A percentile compares a stretch with the other conserved stretches of the same genome.
Evolutionary conservation across 495 filamentous ascomycete species (phyloP).

Genomic region (Penicillium maclennaniae): DNA sequence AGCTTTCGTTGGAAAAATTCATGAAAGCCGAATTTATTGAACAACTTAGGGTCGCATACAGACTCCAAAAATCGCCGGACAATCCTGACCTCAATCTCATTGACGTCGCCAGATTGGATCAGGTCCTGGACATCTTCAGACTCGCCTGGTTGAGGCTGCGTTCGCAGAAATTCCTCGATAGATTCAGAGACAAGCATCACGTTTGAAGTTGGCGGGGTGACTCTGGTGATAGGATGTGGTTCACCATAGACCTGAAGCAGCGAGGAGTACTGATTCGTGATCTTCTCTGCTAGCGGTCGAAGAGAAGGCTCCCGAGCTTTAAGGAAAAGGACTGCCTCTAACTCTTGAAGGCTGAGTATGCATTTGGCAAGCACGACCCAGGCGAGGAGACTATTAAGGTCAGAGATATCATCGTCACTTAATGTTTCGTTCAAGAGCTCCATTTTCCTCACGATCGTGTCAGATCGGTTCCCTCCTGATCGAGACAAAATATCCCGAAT

Average conservation of each 20-base stretch:
- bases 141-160: background rate
- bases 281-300: constrained; percentile 13
- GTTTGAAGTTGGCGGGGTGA: background rate
- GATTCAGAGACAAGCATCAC: constrained; percentile 14
- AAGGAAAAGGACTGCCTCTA: constrained; percentile 14
- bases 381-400: constrained; percentile 14
- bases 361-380: constrained; percentile 6
- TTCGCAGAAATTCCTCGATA: constrained; percentile 8
- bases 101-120: constrained; percentile 4
- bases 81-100: constrained; percentile 14
- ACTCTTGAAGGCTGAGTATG: background rate
- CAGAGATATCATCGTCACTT: constrained; percentile 18
- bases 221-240: background rate
- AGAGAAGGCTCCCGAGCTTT: constrained; percentile 15
- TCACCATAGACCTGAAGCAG: constrained; percentile 6
- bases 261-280: constrained; percentile 13
- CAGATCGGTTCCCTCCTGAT: constrained; percentile 14
- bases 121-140: background rate
- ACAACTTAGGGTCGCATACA: constrained; percentile 15
- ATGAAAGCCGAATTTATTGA: constrained; percentile 19
- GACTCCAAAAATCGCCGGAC: constrained; percentile 16
- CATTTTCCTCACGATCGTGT: constrained; percentile 16
- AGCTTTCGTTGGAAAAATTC: constrained; percentile 20
- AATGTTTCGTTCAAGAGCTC: constrained; percentile 16
- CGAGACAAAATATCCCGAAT: constrained; percentile 16